A percentile compares a stretch with the other conserved stretches of the same genome.
Evolutionary conservation across 305 asterid species (phyloP).

Genomic region (Lippia alba): DNA sequence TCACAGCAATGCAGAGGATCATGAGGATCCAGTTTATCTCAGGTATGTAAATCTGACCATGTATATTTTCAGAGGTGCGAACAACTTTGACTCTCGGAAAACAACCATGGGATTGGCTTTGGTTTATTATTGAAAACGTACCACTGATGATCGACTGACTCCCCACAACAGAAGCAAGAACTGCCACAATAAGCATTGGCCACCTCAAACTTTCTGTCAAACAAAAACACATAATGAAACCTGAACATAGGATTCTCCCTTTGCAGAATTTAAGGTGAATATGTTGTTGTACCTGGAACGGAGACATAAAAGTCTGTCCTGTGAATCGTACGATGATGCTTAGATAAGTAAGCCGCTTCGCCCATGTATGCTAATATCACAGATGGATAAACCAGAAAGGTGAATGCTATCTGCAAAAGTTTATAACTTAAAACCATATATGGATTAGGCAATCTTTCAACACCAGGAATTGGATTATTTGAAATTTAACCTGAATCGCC

Average conservation of each 20-base stretch:
- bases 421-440: not conserved
- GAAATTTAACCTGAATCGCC: slow-evolving; percentile 78
- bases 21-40: slow-evolving; percentile 97
- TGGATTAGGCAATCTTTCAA: not conserved
- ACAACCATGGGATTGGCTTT: slow-evolving; percentile 92
- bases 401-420: slow-evolving; percentile 84
- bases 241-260: not conserved
- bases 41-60: slow-evolving; percentile 96
- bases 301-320: slow-evolving; percentile 87
- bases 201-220: slow-evolving; percentile 74
- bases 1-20: slow-evolving; percentile 94
- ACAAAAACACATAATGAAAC: not conserved
- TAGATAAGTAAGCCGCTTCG: slow-evolving; percentile 91
- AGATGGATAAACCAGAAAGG: slow-evolving; percentile 94
- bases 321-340: slow-evolving; percentile 77
- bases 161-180: slow-evolving; percentile 96
- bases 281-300: slow-evolving; percentile 74
- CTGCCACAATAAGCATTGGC: slow-evolving; percentile 89
- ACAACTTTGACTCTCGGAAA: slow-evolving; percentile 94
- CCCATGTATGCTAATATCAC: slow-evolving; percentile 94
- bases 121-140: slow-evolving; percentile 94
- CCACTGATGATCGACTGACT: slow-evolving; percentile 99
- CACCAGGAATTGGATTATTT: slow-evolving; percentile 1
- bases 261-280: not conserved
- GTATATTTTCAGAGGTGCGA: slow-evolving; percentile 84